These are phyloP conservation scores for Pterula multifida DNA, from an alignment of 1,284 basidiomycete genomes.

Conservation along the genomic window DNA sequence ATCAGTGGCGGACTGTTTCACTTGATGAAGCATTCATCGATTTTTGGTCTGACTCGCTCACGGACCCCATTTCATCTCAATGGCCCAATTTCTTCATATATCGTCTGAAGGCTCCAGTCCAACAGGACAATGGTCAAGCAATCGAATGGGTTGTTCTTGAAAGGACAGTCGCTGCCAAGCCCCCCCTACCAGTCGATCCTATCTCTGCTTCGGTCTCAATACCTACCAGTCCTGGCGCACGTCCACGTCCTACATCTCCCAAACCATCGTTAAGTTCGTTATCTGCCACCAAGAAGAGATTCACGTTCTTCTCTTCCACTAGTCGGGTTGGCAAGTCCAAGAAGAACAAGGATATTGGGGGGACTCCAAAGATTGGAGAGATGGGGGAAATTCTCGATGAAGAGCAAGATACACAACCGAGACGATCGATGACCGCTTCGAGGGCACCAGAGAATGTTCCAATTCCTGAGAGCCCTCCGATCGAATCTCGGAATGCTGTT, in stretches of 20 bases:
- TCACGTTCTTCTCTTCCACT: conserved; percentile 40
- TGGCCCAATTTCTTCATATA: conserved; percentile 62
- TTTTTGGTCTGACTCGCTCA: conserved; percentile 61
- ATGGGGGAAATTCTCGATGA: conserved; percentile 51
- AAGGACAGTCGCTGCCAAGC: conserved; percentile 33
- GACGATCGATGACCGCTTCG: background rate
- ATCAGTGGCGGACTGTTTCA: conserved; percentile 23
- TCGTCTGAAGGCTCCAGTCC: conserved; percentile 35
- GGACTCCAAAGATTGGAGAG: conserved; percentile 36
- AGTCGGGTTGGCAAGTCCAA: conserved; percentile 11
- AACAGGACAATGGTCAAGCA: conserved; percentile 19
- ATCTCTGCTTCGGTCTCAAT: conserved; percentile 10
- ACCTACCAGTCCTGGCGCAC: conserved; percentile 7
- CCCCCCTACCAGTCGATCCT: conserved; percentile 19
- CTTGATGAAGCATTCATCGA: conserved; percentile 70
- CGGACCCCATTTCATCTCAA: conserved; percentile 45
- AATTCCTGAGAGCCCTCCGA: conserved; percentile 5
- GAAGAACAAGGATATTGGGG: conserved; percentile 19
- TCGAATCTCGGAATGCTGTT: conserved; percentile 12
- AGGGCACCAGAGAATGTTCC: conserved; percentile 10
- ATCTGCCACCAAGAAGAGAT: conserved; percentile 37
- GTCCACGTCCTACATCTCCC: conserved; percentile 29
- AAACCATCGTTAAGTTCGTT: conserved; percentile 34
- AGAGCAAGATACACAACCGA: conserved; percentile 24
- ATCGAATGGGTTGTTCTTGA: conserved; percentile 56